phyloP scores from a whole-genome alignment of 495 filamentous ascomycete species.

The Penicillium steckii region DNA sequence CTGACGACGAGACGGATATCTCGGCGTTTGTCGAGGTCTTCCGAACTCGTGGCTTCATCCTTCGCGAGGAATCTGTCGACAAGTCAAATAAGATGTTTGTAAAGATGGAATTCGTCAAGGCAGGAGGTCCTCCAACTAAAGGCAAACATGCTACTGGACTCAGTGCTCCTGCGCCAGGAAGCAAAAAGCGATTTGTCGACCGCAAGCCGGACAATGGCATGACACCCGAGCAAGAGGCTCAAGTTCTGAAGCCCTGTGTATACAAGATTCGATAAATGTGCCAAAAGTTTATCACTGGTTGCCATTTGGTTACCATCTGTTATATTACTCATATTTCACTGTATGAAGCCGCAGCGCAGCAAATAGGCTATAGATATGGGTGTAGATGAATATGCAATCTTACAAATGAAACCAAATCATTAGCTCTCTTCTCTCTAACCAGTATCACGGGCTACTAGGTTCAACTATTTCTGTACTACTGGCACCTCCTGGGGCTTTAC shows the following conservation, averaged over 20 bases:
- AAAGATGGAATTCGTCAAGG: conserved; percentile 89
- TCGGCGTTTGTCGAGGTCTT: conserved; percentile 86
- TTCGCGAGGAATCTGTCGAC: conserved; percentile 66
- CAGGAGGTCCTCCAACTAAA: conserved; percentile 56
- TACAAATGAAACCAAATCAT: too few species aligned
- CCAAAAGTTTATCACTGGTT: neutral
- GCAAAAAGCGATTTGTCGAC: conserved; percentile 61
- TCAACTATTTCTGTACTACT: too few species aligned
- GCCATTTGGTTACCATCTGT: neutral
- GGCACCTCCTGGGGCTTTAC: too few species aligned
- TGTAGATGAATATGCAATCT: too few species aligned
- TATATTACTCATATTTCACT: neutral
- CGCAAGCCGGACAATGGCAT: conserved; percentile 50
- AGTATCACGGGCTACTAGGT: too few species aligned
- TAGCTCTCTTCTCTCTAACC: too few species aligned
- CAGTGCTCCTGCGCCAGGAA: conserved; percentile 36
- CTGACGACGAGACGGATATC: conserved; percentile 72
- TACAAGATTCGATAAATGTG: conserved; percentile 78
- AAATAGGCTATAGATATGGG: too few species aligned
- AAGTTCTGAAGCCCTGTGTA: conserved; percentile 90
- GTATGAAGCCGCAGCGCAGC: too few species aligned
- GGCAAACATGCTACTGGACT: conserved; percentile 61
- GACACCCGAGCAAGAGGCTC: conserved; percentile 55
- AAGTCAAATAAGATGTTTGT: conserved; percentile 97
- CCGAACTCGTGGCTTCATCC: conserved; percentile 70